These are phyloP conservation scores for Daldinia vernicosa DNA, from an alignment of 495 filamentous ascomycete genomes.

Conservation along the genomic window DNA sequence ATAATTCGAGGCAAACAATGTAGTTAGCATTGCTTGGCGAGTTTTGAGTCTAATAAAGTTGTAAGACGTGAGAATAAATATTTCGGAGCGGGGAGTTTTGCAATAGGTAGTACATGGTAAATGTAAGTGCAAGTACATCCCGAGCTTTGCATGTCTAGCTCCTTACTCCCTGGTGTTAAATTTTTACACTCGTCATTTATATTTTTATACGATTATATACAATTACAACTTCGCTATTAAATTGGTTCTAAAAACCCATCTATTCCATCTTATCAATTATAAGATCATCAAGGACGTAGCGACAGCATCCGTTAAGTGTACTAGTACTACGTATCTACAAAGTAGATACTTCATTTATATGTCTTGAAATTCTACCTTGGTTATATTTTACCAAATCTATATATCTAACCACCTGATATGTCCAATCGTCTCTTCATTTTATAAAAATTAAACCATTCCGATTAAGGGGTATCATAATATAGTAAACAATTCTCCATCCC, in stretches of 20 bases:
- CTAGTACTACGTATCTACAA: background rate
- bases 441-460: background rate
- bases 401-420: background rate
- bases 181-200: background rate
- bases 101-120: too few species aligned
- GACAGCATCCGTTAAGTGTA: background rate
- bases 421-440: background rate
- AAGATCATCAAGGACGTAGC: background rate
- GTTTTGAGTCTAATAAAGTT: background rate
- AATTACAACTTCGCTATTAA: background rate
- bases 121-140: background rate
- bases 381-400: background rate
- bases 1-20: background rate
- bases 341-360: background rate
- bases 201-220: background rate
- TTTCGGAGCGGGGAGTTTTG: slow-evolving; percentile 4
- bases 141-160: background rate
- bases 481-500: background rate
- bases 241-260: background rate
- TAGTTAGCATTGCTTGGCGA: background rate
- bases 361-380: background rate
- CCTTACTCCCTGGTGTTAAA: background rate
- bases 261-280: background rate
- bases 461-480: background rate
- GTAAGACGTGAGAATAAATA: slow-evolving; percentile 6